These are phyloP conservation scores for Thraustotheca clavata DNA, from an alignment of 352 stramenopile genomes.

Conservation along the genomic window DNA sequence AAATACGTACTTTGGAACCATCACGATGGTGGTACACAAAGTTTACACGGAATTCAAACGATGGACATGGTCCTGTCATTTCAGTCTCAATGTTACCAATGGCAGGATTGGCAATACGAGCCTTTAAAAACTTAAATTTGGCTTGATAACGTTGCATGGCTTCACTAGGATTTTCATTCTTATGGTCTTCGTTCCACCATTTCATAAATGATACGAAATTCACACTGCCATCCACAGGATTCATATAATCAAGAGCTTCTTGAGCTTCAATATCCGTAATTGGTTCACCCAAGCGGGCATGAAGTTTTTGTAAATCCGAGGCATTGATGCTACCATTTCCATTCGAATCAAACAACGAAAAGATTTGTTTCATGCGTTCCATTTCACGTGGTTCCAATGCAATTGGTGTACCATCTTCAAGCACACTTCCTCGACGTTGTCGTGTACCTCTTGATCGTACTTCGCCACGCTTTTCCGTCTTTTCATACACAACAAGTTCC, in stretches of 20 bases:
- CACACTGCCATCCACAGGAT: constrained; percentile 49
- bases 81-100: constrained; percentile 75
- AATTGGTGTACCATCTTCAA: constrained; percentile 71
- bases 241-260: constrained; percentile 66
- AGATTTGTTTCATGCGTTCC: constrained; percentile 81
- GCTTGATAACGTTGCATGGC: constrained; percentile 67
- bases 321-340: constrained; percentile 70
- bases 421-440: constrained; percentile 48
- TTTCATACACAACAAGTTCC: constrained; percentile 63
- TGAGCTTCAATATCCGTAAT: constrained; percentile 65
- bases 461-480: constrained; percentile 62
- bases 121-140: constrained; percentile 88
- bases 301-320: constrained; percentile 66
- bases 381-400: constrained; percentile 74
- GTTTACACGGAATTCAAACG: constrained; percentile 85
- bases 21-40: constrained; percentile 79
- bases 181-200: constrained; percentile 84
- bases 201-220: constrained; percentile 85
- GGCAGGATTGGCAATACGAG: constrained; percentile 71
- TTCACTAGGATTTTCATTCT: constrained; percentile 51
- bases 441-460: constrained; percentile 45
- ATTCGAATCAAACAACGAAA: constrained; percentile 74
- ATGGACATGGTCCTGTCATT: constrained; percentile 68
- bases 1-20: constrained; percentile 82
- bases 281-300: constrained; percentile 74